Evolutionary conservation across 352 stramenopile species (phyloP).

Genomic region (Globisporangium mamillatum): DNA sequence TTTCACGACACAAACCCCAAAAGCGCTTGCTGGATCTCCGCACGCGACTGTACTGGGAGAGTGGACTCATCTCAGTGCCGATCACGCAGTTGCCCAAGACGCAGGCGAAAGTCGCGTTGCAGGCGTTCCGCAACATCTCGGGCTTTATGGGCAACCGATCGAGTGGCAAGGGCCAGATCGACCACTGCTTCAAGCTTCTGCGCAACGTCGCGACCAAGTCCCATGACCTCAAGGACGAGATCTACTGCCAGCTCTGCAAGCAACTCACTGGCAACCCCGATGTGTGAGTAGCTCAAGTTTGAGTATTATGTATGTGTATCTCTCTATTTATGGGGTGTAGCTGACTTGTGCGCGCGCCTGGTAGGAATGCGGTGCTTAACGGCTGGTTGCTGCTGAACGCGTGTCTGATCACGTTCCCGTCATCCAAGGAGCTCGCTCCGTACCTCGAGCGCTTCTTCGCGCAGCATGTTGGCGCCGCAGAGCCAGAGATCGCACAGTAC

Average conservation of each 20-base stretch:
- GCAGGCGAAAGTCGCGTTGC: slow-evolving; percentile 46
- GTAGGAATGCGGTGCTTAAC: slow-evolving; percentile 46
- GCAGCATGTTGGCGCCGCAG: slow-evolving; percentile 25
- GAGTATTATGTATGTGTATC: slow-evolving; percentile 1
- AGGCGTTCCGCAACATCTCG: slow-evolving; percentile 73
- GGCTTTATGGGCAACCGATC: slow-evolving; percentile 76
- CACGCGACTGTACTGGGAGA: slow-evolving; percentile 63
- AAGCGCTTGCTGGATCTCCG: slow-evolving; percentile 36
- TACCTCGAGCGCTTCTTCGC: slow-evolving; percentile 56
- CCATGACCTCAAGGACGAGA: slow-evolving; percentile 66
- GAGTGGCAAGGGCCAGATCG: slow-evolving; percentile 53
- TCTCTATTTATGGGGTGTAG: not conserved
- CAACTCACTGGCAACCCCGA: slow-evolving; percentile 67
- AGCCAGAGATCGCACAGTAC: slow-evolving; percentile 36
- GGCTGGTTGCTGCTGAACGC: slow-evolving; percentile 72
- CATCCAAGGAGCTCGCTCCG: slow-evolving; percentile 39
- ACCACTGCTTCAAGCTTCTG: slow-evolving; percentile 75
- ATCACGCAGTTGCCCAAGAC: slow-evolving; percentile 48
- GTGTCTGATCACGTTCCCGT: slow-evolving; percentile 62
- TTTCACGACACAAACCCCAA: not conserved
- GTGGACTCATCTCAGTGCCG: slow-evolving; percentile 43
- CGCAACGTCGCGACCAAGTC: slow-evolving; percentile 56
- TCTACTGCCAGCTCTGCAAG: slow-evolving; percentile 82
- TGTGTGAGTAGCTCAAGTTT: too few species aligned
- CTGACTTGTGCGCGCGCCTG: slow-evolving; percentile 8